Conservation (phyloP, 495 filamentous ascomycete species). For the Penicillium waksmanii region DNA sequence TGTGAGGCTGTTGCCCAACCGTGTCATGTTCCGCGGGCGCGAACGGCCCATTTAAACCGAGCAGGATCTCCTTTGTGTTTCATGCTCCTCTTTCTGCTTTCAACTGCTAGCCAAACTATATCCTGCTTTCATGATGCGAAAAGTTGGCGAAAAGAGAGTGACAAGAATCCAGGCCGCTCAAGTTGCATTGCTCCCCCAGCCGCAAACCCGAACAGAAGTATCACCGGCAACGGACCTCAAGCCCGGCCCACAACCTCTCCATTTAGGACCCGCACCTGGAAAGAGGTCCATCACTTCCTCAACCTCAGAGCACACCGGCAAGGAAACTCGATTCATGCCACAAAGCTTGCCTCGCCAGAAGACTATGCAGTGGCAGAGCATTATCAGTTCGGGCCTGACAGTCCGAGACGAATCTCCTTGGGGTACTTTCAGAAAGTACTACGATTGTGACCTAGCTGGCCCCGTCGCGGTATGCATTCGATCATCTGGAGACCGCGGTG, state of each 20-base stretch:
- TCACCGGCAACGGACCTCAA: neutral
- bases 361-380: conserved; percentile 5
- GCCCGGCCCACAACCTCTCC: conserved; percentile 1
- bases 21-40: neutral
- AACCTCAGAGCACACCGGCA: conserved; percentile 9
- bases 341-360: conserved; percentile 11
- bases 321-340: conserved; percentile 9
- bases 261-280: neutral
- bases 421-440: conserved; percentile 19
- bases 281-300: conserved; percentile 5
- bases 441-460: conserved; percentile 26
- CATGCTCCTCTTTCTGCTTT: neutral
- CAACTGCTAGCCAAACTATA: neutral
- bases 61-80: neutral
- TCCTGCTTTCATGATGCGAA: neutral
- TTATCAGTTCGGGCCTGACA: conserved; percentile 7
- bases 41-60: conserved; percentile 5
- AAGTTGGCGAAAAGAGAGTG: conserved; percentile 2
- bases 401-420: conserved; percentile 18
- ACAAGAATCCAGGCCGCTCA: conserved; percentile 1
- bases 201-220: neutral
- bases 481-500: conserved; percentile 4
- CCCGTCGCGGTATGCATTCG: conserved; percentile 15
- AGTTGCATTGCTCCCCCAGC: conserved; percentile 2
- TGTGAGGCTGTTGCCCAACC: neutral